Base-by-base conservation (phyloP, 2,329 filamentous ascomycete species). In the Colletotrichum truncatum region DNA sequence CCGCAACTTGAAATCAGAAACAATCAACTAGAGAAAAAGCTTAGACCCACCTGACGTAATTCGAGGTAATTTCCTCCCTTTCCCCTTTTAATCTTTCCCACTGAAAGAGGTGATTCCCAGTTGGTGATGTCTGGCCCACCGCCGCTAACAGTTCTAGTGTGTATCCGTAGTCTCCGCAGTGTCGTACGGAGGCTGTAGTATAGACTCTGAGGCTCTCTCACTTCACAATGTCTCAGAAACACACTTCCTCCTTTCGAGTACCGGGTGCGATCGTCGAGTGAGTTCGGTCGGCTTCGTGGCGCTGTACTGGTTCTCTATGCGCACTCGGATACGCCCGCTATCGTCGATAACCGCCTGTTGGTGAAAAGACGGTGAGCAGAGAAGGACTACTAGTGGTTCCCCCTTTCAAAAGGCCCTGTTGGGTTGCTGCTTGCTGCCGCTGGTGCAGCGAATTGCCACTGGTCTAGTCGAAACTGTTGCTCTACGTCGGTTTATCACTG, bases 31-130 rank as follows among this genome's bases (percentile, higher is more conserved):
- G 54, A 30, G 34, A 28, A n/a, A 54, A 62, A 49, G n/a, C 14
- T 43, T 1, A 3, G 62, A 62, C 57, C 62, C 57, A 65, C 62
- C 62, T 65, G 62, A 65, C 62, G 62, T 62, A 56, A 56, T 62
- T 62, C 49, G 48, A 65, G 57, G 34, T 21, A 56, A 48, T 54
- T 61, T 25, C 41, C 43, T 49, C 8, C 26, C 41, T 34, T 49
- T 6, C 26, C 53, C 59, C 52, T 21, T 32, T 34, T 63, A 38
- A 1, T 8, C 10, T 14, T 48, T 18, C 2, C 11, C 25, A n/a
- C 21, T 1, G 18, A 26, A 7, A n/a, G n/a, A n/a, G n/a, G n/a
- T n/a, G 41, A 32, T 38, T n/a, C n/a, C 36, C 52, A 25, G 2
- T 30, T 16, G 55, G 41, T 59, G 39, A 16, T 43, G 4, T 6